Conservation (phyloP, 2,329 filamentous ascomycete genomes). For the Exserohilum turcica region DNA sequence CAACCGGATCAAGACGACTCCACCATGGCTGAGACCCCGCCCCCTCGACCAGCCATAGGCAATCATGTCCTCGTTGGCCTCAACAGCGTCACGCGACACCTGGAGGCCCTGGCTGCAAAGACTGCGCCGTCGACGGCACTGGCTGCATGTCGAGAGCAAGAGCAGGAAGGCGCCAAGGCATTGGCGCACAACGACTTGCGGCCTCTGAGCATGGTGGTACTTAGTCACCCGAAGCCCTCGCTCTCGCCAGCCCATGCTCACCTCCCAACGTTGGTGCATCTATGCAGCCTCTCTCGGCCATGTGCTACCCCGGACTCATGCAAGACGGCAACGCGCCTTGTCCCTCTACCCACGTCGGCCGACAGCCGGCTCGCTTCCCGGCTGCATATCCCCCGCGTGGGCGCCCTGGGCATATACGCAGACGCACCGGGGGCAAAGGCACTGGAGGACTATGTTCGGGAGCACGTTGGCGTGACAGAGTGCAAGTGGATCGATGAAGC, state of each 20-base stretch:
- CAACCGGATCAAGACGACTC: slow-evolving; percentile 5
- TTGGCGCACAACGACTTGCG: not conserved
- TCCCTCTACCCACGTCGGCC: slow-evolving; percentile 66
- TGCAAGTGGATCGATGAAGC: slow-evolving; percentile 63
- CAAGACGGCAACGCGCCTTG: slow-evolving; percentile 57
- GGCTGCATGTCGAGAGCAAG: not conserved
- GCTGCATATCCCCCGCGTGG: slow-evolving; percentile 67
- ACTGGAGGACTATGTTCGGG: slow-evolving; percentile 61
- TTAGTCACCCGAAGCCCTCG: slow-evolving; percentile 42
- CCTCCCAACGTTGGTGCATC: slow-evolving; percentile 40
- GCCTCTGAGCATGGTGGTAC: slow-evolving; percentile 34
- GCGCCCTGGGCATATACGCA: slow-evolving; percentile 64
- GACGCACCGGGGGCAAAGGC: slow-evolving; percentile 63
- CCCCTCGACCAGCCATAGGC: slow-evolving; percentile 57
- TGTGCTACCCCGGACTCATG: not conserved
- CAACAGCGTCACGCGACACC: slow-evolving; percentile 64
- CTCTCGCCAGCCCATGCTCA: slow-evolving; percentile 43
- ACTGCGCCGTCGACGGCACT: slow-evolving; percentile 20
- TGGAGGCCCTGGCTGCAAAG: slow-evolving; percentile 55
- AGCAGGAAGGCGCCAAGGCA: not conserved
- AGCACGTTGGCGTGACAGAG: slow-evolving; percentile 59
- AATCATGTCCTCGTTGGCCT: slow-evolving; percentile 67
- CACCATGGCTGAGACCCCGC: slow-evolving; percentile 19
- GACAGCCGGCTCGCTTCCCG: slow-evolving; percentile 62
- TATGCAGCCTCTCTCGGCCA: slow-evolving; percentile 22